phyloP scores from a whole-genome alignment of 306 rosid genomes.

The Albizia julibrissin region DNA sequence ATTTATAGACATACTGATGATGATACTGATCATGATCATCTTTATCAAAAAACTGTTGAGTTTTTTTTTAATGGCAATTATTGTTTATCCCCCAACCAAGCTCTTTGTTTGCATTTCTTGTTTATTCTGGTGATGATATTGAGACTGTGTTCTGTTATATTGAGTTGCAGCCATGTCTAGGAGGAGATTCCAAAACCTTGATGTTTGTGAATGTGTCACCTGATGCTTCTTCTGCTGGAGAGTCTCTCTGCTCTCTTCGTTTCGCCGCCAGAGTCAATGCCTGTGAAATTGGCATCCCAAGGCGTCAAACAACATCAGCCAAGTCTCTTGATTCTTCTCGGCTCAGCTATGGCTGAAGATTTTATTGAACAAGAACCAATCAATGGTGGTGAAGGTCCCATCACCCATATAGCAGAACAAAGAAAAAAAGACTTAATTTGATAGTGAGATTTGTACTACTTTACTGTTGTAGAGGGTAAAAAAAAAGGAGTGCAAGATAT shows the following conservation, averaged over 20 bases:
- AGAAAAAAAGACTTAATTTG: not conserved
- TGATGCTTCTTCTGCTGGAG: not conserved
- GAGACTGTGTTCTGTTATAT: not conserved
- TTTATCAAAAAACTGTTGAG: no score
- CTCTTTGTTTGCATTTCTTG: not conserved
- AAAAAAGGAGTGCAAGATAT: not conserved
- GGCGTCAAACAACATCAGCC: not conserved
- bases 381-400: no score
- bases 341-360: not conserved
- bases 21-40: no score
- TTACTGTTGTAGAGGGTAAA: not conserved
- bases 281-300: not conserved
- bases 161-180: not conserved
- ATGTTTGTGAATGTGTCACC: not conserved
- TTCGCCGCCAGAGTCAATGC: not conserved
- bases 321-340: not conserved
- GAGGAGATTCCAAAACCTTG: not conserved
- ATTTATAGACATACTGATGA: no score
- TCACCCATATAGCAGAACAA: no score
- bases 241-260: not conserved
- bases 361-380: no score
- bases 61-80: no score
- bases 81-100: no score
- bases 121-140: not conserved
- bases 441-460: conserved; percentile 22